Percentiles rank a stretch among this genome's conserved stretches.
These are phyloP conservation scores for Saccharomycopsis babjevae DNA, from an alignment of 805 yeast genomes.

Conservation along the genomic window DNA sequence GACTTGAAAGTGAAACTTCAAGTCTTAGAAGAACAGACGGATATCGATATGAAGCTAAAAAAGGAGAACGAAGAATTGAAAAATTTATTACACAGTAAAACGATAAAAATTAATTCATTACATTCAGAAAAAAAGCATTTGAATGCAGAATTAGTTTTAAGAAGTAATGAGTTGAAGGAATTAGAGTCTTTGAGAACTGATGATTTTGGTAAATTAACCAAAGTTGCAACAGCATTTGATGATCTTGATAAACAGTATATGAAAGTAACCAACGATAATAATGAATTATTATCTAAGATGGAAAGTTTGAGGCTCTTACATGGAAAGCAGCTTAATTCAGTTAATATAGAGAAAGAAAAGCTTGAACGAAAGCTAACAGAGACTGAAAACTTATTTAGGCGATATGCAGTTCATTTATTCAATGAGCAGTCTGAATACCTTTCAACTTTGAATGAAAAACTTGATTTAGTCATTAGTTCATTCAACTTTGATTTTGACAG, in stretches of 20 bases:
- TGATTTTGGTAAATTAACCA: background rate
- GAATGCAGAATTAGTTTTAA: background rate
- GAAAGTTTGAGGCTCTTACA: background rate
- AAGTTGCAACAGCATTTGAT: background rate
- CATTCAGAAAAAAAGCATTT: conserved; percentile 12
- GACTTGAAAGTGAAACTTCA: background rate
- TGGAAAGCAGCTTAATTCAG: background rate
- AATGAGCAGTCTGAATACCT: conserved; percentile 5
- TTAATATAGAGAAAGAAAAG: background rate
- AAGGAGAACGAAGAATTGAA: background rate
- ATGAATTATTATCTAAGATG: background rate
- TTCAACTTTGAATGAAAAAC: background rate
- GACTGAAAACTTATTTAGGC: background rate
- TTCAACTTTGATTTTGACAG: background rate
- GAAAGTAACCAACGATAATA: background rate
- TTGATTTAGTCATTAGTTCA: background rate
- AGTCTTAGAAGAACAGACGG: background rate
- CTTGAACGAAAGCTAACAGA: background rate
- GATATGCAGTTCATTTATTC: background rate
- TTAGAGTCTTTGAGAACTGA: background rate
- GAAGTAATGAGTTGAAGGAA: background rate
- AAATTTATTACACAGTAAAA: background rate
- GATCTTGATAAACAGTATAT: background rate
- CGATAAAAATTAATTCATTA: conserved; percentile 1
- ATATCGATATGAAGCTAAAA: background rate